phyloP scores from a whole-genome alignment of 2,329 filamentous ascomycete species.

The Xenoacremonium recifei region DNA sequence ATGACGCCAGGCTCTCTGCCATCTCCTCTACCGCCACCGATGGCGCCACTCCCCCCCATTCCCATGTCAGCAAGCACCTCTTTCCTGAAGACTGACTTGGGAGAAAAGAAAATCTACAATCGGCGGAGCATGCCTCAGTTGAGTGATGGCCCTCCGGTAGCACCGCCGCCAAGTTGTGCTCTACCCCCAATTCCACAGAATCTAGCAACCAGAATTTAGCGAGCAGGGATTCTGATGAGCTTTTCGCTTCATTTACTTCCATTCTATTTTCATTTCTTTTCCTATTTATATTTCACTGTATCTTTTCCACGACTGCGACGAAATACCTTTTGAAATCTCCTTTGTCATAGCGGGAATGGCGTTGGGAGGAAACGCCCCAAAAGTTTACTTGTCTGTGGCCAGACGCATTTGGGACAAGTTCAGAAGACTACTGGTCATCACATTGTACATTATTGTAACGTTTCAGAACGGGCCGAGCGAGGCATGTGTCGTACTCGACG shows the following conservation, averaged over 20 bases:
- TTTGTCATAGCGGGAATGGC: too few relatives aligned
- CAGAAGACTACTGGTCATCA: too few relatives aligned
- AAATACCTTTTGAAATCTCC: too few relatives aligned
- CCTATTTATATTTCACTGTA: too few relatives aligned
- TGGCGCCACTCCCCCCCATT: slow-evolving; percentile 30
- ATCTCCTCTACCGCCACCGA: slow-evolving; percentile 28
- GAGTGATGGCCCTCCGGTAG: slow-evolving; percentile 49
- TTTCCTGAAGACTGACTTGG: slow-evolving; percentile 18
- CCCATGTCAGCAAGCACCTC: slow-evolving; percentile 24
- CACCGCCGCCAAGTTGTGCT: slow-evolving; percentile 53
- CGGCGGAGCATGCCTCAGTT: slow-evolving; percentile 53
- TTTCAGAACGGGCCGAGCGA: too few relatives aligned
- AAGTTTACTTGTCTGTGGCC: too few relatives aligned
- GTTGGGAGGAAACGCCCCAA: too few relatives aligned
- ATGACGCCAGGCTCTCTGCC: slow-evolving; percentile 22
- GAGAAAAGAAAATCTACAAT: slow-evolving; percentile 26
- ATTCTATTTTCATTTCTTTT: slow-evolving; percentile 2
- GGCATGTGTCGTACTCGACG: too few relatives aligned
- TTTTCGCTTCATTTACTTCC: slow-evolving; percentile 7
- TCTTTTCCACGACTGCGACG: too few relatives aligned
- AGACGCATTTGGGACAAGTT: too few relatives aligned
- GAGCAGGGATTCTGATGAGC: too few relatives aligned
- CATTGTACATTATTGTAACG: too few relatives aligned
- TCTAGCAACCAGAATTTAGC: slow-evolving; percentile 15
- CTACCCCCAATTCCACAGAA: slow-evolving; percentile 50